Conservation (phyloP, 176 grass and related monocot species). For the Oryza punctata region DNA sequence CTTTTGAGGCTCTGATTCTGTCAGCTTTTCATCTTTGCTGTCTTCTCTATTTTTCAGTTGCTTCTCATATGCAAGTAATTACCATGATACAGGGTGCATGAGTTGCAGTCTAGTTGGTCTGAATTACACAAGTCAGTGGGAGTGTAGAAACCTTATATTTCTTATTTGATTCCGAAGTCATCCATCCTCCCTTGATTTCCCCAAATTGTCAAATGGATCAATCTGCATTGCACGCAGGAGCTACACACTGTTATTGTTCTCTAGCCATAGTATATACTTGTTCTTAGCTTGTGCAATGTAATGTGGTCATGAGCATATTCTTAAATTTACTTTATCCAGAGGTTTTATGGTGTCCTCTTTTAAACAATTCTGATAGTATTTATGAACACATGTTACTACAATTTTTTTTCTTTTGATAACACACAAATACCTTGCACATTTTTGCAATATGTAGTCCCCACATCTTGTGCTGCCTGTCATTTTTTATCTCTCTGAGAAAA, state of each 20-base stretch:
- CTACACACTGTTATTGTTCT: background rate
- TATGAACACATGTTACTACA: background rate
- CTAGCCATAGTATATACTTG: background rate
- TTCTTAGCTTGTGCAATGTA: conserved; percentile 16
- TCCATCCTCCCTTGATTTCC: background rate
- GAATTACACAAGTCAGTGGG: too few species aligned
- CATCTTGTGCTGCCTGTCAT: background rate
- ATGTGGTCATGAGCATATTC: background rate
- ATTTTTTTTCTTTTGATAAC: too few species aligned
- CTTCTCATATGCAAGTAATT: background rate
- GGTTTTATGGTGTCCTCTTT: background rate
- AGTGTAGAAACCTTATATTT: background rate
- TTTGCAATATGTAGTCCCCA: background rate
- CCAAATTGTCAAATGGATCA: background rate
- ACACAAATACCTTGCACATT: too few species aligned
- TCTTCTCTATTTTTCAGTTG: too few species aligned
- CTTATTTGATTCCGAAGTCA: background rate
- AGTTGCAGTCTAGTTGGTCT: background rate
- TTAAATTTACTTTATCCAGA: background rate
- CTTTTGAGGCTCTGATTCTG: background rate
- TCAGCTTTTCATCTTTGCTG: background rate
- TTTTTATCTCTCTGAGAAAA: background rate
- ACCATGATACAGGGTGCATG: background rate
- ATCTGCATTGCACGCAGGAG: background rate
- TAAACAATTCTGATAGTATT: background rate